phyloP scores from a whole-genome alignment of 495 filamentous ascomycete species.

The Xylaria telfairii region DNA sequence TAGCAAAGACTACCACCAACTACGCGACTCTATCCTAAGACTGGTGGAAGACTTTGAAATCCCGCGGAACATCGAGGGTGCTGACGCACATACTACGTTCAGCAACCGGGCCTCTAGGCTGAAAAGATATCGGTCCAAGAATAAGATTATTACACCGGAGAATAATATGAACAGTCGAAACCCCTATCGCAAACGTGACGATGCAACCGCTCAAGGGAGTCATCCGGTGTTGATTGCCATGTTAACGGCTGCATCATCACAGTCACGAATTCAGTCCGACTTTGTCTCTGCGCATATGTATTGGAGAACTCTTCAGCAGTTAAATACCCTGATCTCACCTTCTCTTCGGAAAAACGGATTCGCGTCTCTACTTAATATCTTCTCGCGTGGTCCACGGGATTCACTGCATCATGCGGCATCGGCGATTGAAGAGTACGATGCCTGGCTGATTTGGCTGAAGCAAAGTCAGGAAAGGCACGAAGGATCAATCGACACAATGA shows the following conservation, averaged over 20 bases:
- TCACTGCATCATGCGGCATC: slow-evolving; percentile 67
- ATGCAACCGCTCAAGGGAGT: slow-evolving; percentile 36
- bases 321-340: slow-evolving; percentile 65
- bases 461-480: slow-evolving; percentile 75
- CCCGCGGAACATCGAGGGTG: slow-evolving; percentile 63
- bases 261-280: slow-evolving; percentile 71
- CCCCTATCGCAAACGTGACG: slow-evolving; percentile 56
- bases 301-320: slow-evolving; percentile 69
- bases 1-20: slow-evolving; percentile 81
- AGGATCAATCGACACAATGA: slow-evolving; percentile 68
- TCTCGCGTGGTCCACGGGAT: slow-evolving; percentile 71
- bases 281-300: slow-evolving; percentile 74
- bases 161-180: slow-evolving; percentile 59
- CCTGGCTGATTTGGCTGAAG: slow-evolving; percentile 77
- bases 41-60: slow-evolving; percentile 82
- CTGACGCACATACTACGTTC: slow-evolving; percentile 60
- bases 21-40: slow-evolving; percentile 82
- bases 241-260: slow-evolving; percentile 70
- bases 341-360: slow-evolving; percentile 70
- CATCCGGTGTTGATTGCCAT: slow-evolving; percentile 65
- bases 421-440: slow-evolving; percentile 75
- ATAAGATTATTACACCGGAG: slow-evolving; percentile 55
- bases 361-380: slow-evolving; percentile 71
- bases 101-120: slow-evolving; percentile 65
- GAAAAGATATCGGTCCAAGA: slow-evolving; percentile 57